These are phyloP conservation scores for Apium graveolens DNA, from an alignment of 129 eudicot genomes.

Conservation along the genomic window DNA sequence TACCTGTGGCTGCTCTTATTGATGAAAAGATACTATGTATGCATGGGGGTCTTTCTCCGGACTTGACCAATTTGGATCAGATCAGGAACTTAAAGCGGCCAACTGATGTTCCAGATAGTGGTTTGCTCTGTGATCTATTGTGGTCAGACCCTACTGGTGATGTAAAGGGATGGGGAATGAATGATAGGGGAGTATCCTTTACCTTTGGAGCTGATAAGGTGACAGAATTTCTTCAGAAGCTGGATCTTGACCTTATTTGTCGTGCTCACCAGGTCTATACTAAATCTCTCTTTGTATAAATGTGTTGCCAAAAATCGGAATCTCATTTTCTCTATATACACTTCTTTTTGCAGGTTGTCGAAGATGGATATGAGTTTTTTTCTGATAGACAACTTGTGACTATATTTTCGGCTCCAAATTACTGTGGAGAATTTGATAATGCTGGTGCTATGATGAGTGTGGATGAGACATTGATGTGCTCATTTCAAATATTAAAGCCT, in stretches of 20 bases:
- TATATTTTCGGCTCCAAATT: slow-evolving; percentile 59
- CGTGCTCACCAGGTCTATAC: slow-evolving; percentile 74
- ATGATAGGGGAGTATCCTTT: slow-evolving; percentile 70
- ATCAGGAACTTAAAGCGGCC: slow-evolving; percentile 58
- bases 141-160: slow-evolving; percentile 73
- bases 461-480: slow-evolving; percentile 62
- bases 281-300: neutral
- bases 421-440: slow-evolving; percentile 61
- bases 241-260: slow-evolving; percentile 65
- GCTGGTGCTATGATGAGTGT: slow-evolving; percentile 73
- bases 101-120: slow-evolving; percentile 61
- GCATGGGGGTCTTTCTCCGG: slow-evolving; percentile 83
- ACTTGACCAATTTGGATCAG: slow-evolving; percentile 53
- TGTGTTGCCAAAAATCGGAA: neutral
- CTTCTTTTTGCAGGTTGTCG: slow-evolving; percentile 47
- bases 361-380: slow-evolving; percentile 78
- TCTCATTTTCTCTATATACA: neutral
- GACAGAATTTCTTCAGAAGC: slow-evolving; percentile 48
- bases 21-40: slow-evolving; percentile 74
- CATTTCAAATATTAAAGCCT: slow-evolving; percentile 69
- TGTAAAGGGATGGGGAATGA: slow-evolving; percentile 71
- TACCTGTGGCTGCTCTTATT: slow-evolving; percentile 74
- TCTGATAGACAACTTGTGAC: slow-evolving; percentile 72
- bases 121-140: slow-evolving; percentile 61
- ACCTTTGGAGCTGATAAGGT: slow-evolving; percentile 69